phyloP scores from a whole-genome alignment of 1,284 basidiomycete species.

The Boletus hoseneyae region DNA sequence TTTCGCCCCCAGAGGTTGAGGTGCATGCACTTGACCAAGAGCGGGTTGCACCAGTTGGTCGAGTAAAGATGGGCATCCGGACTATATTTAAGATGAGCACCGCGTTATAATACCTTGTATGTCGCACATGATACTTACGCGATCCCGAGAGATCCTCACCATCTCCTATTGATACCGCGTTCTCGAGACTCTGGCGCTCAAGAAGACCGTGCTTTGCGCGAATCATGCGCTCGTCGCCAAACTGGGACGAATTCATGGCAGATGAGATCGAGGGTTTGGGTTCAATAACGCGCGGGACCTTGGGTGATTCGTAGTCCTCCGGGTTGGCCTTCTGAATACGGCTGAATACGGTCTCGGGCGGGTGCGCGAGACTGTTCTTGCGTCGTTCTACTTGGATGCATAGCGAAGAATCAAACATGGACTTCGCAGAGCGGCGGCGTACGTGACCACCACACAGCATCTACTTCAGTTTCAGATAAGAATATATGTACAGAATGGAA shows the following conservation, averaged over 20 bases:
- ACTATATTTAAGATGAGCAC: slow-evolving; percentile 33
- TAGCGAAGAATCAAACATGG: slow-evolving; percentile 67
- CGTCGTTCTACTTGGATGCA: slow-evolving; percentile 63
- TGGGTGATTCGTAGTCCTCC: slow-evolving; percentile 35
- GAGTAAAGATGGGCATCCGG: slow-evolving; percentile 53
- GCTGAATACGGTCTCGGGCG: slow-evolving; percentile 29
- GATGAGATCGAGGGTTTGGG: slow-evolving; percentile 60
- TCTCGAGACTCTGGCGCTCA: slow-evolving; percentile 65
- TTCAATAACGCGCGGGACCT: slow-evolving; percentile 46
- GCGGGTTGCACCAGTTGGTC: slow-evolving; percentile 49
- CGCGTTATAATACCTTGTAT: background rate
- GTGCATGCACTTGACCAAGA: slow-evolving; percentile 68
- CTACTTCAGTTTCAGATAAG: slow-evolving; percentile 35
- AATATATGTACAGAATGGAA: slow-evolving; percentile 8
- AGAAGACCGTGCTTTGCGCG: slow-evolving; percentile 57
- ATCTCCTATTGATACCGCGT: slow-evolving; percentile 56
- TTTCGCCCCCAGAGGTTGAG: slow-evolving; percentile 56
- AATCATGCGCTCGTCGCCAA: slow-evolving; percentile 67
- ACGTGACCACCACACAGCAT: slow-evolving; percentile 76
- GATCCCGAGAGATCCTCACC: slow-evolving; percentile 58
- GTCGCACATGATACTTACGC: slow-evolving; percentile 40
- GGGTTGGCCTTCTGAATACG: slow-evolving; percentile 23
- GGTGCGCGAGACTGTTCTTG: slow-evolving; percentile 44
- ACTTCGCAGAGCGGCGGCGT: slow-evolving; percentile 62
- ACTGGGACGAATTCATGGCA: slow-evolving; percentile 50